Conservation (phyloP, 768 basidiomycete species). For the Trametes villosa region DNA sequence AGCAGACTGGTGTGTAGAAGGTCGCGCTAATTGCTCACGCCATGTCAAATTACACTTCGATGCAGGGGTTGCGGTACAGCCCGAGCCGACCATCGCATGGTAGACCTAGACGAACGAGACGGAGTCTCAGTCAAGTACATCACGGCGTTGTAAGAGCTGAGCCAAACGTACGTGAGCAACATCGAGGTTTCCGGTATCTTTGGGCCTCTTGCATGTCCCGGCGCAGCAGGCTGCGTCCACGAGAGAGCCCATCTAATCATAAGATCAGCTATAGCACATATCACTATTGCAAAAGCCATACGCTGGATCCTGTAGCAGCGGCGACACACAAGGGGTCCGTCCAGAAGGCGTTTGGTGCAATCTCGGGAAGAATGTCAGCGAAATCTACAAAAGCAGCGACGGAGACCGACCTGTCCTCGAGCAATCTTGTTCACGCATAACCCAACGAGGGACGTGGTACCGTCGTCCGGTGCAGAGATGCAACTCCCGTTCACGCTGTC, state of each 20-base stretch:
- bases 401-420: no score
- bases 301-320: constrained; percentile 4
- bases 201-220: constrained; percentile 5
- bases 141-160: no score
- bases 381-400: neutral
- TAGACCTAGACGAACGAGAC: no score
- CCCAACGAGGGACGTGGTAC: no score
- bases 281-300: neutral
- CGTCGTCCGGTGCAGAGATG: no score
- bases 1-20: no score
- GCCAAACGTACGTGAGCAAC: neutral
- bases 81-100: neutral
- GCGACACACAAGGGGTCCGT: constrained; percentile 1
- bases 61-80: constrained; percentile 3
- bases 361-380: neutral
- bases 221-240: constrained; percentile 10
- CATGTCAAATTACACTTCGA: constrained; percentile 7
- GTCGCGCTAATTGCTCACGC: neutral
- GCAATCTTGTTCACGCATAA: no score
- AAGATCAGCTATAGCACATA: neutral
- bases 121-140: neutral
- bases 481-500: no score
- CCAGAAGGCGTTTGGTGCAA: constrained; percentile 1
- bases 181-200: neutral
- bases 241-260: neutral